A percentile compares a stretch with the other conserved stretches of the same genome.
Conservation (phyloP, 2,329 filamentous ascomycete genomes). For the Pochonia chlamydosporia region DNA sequence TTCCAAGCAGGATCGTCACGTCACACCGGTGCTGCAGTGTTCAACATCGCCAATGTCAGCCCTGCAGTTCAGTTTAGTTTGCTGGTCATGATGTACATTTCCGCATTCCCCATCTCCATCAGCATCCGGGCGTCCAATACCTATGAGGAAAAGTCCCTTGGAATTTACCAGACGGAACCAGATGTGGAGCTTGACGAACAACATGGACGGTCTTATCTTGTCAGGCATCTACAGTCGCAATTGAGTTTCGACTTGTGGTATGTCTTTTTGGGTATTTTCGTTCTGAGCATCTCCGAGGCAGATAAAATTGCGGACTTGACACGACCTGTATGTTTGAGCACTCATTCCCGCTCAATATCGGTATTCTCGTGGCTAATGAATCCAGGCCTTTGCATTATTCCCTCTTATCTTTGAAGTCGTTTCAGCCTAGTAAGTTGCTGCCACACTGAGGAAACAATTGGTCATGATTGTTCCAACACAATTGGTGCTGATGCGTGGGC, state of each 20-base stretch:
- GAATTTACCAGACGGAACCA: conserved; percentile 39
- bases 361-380: neutral
- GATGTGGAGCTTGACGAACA: neutral
- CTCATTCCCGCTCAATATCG: neutral
- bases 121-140: conserved; percentile 56
- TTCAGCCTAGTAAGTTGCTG: conserved; percentile 25
- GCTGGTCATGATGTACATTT: conserved; percentile 62
- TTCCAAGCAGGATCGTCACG: conserved; percentile 50
- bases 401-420: conserved; percentile 28
- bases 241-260: neutral
- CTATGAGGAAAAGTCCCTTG: conserved; percentile 56
- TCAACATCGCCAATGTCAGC: conserved; percentile 41
- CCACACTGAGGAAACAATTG: no score
- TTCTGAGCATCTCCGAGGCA: conserved; percentile 15
- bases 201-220: neutral
- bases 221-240: neutral
- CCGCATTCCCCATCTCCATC: conserved; percentile 55
- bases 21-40: conserved; percentile 44
- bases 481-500: no score
- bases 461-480: no score
- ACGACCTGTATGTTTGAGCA: conserved; percentile 19
- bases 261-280: conserved; percentile 1
- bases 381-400: conserved; percentile 23
- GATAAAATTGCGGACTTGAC: conserved; percentile 17
- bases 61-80: conserved; percentile 53